phyloP scores from a whole-genome alignment of 352 stramenopile species.

The Achlya hypogyna region DNA sequence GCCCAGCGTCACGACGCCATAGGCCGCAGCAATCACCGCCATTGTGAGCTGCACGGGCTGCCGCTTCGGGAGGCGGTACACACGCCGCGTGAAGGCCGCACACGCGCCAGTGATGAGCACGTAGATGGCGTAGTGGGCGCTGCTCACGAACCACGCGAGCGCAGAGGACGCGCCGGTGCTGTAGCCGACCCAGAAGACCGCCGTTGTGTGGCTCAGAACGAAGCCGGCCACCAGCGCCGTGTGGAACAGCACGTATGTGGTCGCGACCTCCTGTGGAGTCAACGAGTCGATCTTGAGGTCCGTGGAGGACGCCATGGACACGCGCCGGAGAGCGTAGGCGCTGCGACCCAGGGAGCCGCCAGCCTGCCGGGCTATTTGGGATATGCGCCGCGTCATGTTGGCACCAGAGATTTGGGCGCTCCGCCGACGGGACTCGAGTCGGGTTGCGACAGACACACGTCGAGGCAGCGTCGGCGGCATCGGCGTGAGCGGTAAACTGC shows the following conservation, averaged over 20 bases:
- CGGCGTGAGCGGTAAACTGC: too few species aligned
- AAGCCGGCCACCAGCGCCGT: neutral
- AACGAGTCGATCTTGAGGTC: constrained; percentile 9
- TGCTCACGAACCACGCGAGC: neutral
- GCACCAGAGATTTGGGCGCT: neutral
- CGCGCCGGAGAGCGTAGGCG: neutral
- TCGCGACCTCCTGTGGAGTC: neutral
- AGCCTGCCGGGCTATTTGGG: neutral
- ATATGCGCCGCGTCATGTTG: neutral
- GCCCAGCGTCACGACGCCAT: neutral
- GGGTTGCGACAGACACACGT: neutral
- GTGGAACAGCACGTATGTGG: constrained; percentile 5
- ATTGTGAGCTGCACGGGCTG: constrained; percentile 7
- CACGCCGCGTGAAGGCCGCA: neutral
- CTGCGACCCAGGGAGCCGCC: neutral
- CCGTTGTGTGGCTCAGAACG: neutral
- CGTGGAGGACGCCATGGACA: constrained; percentile 5
- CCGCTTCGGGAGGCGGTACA: neutral
- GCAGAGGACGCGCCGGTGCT: neutral
- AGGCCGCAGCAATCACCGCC: neutral
- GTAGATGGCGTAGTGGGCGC: neutral
- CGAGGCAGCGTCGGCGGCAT: neutral
- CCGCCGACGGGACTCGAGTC: neutral
- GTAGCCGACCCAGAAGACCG: neutral
- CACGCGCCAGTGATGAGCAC: neutral